Percentiles rank a stretch among this genome's conserved stretches.
These are phyloP conservation scores for Fonsecaea nubica DNA, from an alignment of 2,329 filamentous ascomycete genomes.

Conservation along the genomic window DNA sequence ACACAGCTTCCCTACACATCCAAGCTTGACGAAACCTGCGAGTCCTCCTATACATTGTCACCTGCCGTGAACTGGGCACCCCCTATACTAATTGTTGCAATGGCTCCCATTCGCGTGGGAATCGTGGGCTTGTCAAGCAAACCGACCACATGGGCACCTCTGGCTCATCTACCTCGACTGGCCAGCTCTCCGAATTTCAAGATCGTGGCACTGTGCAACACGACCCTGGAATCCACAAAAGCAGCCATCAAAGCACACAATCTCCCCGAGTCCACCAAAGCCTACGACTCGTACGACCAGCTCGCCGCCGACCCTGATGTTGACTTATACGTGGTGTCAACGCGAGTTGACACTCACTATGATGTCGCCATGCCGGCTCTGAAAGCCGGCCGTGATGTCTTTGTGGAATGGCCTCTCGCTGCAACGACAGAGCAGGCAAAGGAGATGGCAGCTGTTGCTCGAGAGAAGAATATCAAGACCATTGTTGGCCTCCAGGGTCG, in stretches of 20 bases:
- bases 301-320: slow-evolving; percentile 59
- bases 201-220: slow-evolving; percentile 63
- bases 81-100: slow-evolving; percentile 33
- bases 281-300: slow-evolving; percentile 59
- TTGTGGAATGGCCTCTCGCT: slow-evolving; percentile 66
- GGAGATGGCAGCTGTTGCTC: slow-evolving; percentile 51
- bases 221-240: slow-evolving; percentile 53
- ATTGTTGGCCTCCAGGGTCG: slow-evolving; percentile 62
- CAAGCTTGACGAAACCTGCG: not conserved
- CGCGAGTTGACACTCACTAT: slow-evolving; percentile 62
- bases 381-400: slow-evolving; percentile 60
- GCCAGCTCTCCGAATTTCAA: slow-evolving; percentile 54
- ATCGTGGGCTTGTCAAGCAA: slow-evolving; percentile 66
- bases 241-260: slow-evolving; percentile 54
- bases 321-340: slow-evolving; percentile 63
- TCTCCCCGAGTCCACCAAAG: slow-evolving; percentile 51
- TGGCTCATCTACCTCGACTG: slow-evolving; percentile 67
- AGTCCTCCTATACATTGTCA: not conserved
- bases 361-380: slow-evolving; percentile 55
- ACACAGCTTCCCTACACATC: not conserved
- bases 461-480: slow-evolving; percentile 46
- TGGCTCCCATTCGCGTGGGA: slow-evolving; percentile 62
- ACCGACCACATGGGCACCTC: slow-evolving; percentile 61
- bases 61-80: not conserved
- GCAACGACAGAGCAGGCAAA: slow-evolving; percentile 50